These are phyloP conservation scores for Mikania micrantha DNA, from an alignment of 129 eudicot species.

Conservation along the genomic window DNA sequence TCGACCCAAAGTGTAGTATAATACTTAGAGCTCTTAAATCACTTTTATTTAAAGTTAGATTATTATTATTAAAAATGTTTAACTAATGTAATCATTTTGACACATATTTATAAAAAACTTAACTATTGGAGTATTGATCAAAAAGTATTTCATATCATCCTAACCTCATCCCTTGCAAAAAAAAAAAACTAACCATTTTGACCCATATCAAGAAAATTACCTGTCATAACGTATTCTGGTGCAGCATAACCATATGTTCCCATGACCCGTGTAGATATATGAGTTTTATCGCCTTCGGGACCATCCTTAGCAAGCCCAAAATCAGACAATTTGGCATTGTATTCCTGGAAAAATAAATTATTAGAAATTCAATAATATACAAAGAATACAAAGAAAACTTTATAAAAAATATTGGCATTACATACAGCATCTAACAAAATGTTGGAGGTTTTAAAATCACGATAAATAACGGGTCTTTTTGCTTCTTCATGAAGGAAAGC, in stretches of 20 bases:
- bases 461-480: slow-evolving; percentile 85
- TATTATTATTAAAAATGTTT: background rate
- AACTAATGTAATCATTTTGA: background rate
- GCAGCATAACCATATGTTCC: slow-evolving; percentile 98
- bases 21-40: background rate
- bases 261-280: slow-evolving; percentile 95
- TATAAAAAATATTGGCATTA: background rate
- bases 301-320: slow-evolving; percentile 98
- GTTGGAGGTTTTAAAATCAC: slow-evolving; percentile 93
- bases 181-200: background rate
- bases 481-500: slow-evolving; percentile 97
- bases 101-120: background rate
- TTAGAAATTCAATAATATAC: background rate
- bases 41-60: background rate
- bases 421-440: slow-evolving; percentile 88
- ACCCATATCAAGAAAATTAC: slow-evolving; percentile 11
- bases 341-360: slow-evolving; percentile 46
- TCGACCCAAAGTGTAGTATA: too few species aligned
- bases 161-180: background rate
- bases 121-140: background rate
- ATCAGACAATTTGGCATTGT: slow-evolving; percentile 94
- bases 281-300: slow-evolving; percentile 95
- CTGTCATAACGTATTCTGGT: slow-evolving; percentile 96
- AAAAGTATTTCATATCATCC: background rate
- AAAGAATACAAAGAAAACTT: background rate